phyloP scores from a whole-genome alignment of 139 green algal genomes.

The Micractinium sp. region DNA sequence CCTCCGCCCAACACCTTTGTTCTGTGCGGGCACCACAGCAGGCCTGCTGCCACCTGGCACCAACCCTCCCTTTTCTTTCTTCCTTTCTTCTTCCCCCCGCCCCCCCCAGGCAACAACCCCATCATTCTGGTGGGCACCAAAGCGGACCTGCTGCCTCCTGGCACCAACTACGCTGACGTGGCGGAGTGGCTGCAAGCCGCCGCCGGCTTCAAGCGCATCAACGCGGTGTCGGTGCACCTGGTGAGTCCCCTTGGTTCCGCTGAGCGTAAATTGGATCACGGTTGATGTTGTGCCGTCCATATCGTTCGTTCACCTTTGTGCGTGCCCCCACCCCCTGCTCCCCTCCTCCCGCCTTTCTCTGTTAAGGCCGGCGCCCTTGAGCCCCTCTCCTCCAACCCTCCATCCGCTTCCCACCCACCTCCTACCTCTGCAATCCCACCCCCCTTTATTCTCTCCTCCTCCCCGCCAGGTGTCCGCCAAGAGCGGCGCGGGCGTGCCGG shows the following conservation, averaged over 20 bases:
- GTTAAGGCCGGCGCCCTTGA: too few relatives aligned
- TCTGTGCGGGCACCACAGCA: conserved; percentile 77
- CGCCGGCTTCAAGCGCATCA: conserved; percentile 69
- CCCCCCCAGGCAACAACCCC: conserved; percentile 80
- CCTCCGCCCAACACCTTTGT: too few relatives aligned
- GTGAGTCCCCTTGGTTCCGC: conserved; percentile 50
- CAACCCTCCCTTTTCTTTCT: neutral
- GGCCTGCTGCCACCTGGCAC: conserved; percentile 86
- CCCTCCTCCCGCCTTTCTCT: too few relatives aligned
- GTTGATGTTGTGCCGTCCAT: too few relatives aligned
- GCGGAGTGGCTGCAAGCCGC: conserved; percentile 79
- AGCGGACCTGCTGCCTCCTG: conserved; percentile 88
- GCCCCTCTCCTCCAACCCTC: too few relatives aligned
- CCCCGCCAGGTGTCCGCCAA: conserved; percentile 12
- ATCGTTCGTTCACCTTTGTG: too few relatives aligned
- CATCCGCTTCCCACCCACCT: neutral
- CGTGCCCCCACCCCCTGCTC: neutral
- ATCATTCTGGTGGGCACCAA: conserved; percentile 95
- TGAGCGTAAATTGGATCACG: too few relatives aligned
- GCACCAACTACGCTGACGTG: conserved; percentile 56
- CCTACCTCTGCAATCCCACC: neutral
- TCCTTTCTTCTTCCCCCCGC: too few relatives aligned
- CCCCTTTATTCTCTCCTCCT: too few relatives aligned
- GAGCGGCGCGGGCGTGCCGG: conserved; percentile 57
- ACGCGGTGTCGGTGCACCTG: conserved; percentile 72